These are phyloP conservation scores for Flueggea neowawraea DNA, from an alignment of 441 rosid genomes.

Conservation along the genomic window DNA sequence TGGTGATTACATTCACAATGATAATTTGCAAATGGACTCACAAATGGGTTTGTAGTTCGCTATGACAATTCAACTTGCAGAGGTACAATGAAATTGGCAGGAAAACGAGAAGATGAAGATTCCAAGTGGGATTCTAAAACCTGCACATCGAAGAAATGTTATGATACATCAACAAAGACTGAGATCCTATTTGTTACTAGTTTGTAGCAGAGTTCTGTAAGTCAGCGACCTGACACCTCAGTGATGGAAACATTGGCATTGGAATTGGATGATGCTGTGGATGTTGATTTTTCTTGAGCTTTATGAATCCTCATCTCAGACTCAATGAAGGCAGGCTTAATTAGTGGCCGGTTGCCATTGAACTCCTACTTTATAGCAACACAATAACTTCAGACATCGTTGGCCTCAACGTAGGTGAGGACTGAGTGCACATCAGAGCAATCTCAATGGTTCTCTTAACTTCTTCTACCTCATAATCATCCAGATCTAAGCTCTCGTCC, in stretches of 20 bases:
- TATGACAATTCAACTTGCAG: no score
- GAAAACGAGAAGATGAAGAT: no score
- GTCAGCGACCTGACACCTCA: constrained; percentile 25
- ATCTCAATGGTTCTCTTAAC: constrained; percentile 31
- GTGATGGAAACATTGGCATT: constrained; percentile 30
- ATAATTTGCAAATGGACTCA: no score
- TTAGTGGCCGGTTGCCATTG: constrained; percentile 4
- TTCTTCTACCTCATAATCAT: constrained; percentile 29
- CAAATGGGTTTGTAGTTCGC: no score
- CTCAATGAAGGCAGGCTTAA: constrained; percentile 24
- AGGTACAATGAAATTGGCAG: no score
- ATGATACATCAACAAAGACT: no score
- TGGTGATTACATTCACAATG: not conserved
- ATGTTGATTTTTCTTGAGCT: constrained; percentile 19
- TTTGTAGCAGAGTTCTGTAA: not conserved
- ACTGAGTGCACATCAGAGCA: constrained; percentile 45
- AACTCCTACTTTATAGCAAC: constrained; percentile 25
- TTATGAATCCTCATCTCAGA: not conserved
- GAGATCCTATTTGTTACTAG: no score
- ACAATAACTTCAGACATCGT: constrained; percentile 42
- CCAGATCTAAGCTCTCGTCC: constrained; percentile 24
- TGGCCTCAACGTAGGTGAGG: constrained; percentile 31
- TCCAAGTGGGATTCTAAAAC: no score
- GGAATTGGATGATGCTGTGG: constrained; percentile 28
- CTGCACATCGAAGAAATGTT: no score